Base-by-base conservation (phyloP, 441 rosid species). In the Gossypium aridum region DNA sequence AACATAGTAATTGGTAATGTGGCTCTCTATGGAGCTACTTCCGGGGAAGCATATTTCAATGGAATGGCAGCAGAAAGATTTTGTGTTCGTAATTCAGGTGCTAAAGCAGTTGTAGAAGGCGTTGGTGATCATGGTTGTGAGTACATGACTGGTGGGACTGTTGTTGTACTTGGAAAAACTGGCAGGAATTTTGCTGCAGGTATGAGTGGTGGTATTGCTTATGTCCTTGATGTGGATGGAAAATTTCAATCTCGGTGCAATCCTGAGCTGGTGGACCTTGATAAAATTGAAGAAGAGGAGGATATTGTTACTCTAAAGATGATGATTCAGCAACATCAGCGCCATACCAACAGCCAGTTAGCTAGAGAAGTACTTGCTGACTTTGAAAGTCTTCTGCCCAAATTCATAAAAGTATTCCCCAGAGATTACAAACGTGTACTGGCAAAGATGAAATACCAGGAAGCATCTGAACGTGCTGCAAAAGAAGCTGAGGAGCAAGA, bases 11-110 rank as follows among this genome's bases (percentile, higher is more conserved):
- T 97, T 0, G 99, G 99, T 75, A 97, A 97, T 67, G 99, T 97
- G 61, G 99, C 98, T 76, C 97, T 97, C 0, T 97, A 97, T 61
- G 99, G 99, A 25, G 99, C 99, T 28, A 94, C 93, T 14, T 72
- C 69, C 45, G 99, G 99, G 45, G 99, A 91, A 82, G 99, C 99
- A 10, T 97, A 91, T 83, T 90, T 97, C 80, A 94, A 90, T 65
- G 99, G 99, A 39, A 97, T 97, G 99, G 99, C 99, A 5, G 99
- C 99, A 59, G 99, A 97, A 79, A 90, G 99, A 79, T 97, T 97
- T 82, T 92, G 92, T 82, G 99, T 97, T 67, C 98, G 99, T 73
- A 97, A 97, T 75, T 97, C 99, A n/a, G 99, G 99, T 74, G 99
- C 92, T 16, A 93, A 72, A 77, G 98, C 99, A 9, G 99, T 97